Evolutionary conservation across 306 rosid genomes (phyloP), one percentile per base, ranked within the genome.

Genomic region (Glycyrrhiza uralensis): DNA sequence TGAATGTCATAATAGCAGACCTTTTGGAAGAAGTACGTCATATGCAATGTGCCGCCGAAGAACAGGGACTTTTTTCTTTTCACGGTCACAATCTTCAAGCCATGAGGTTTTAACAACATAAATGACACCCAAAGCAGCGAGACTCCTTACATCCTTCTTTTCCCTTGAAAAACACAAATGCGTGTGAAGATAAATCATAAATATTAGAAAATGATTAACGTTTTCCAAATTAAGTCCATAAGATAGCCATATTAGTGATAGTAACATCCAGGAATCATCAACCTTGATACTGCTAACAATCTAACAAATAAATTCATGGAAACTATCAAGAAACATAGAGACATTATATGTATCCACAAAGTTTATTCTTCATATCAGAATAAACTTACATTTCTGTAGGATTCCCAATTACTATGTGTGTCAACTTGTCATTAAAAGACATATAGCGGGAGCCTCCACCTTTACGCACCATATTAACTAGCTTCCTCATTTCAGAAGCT

Each of bases 371-470:
- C 29, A 68, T 4, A 17, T 28, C 54, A 68, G 30, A 49, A 57
- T 52, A 47, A 35, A 69, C 88, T 87, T 81, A 94, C 98, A 33
- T 77, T 83, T 94, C 97, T 11, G 95, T 86, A 65, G 91, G 96
- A 66, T 69, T 77, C 67, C 98, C 98, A 82, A 87, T 82, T 24
- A 91, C 82, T 79, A 94, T 85, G 88, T 91, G 98, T 4, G 97
- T 94, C 85, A 94, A 80, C 71, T 78, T 89, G 71, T 89, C 97
- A 84, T 86, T 87, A 69, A 83, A 78, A 22, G 69, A 67, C 88
- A 91, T 85, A 81, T 84, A 91, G 15, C 96, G 85, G 66, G 96
- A 87, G 45, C 96, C 98, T 71, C 97, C 98, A 47, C 97, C 98
- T 69, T 78, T 87, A 47, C 92, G 97, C 76, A 89, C 85, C 88